Evolutionary conservation across 1,284 basidiomycete species (phyloP).

Genomic region (Chondrostereum purpureum): DNA sequence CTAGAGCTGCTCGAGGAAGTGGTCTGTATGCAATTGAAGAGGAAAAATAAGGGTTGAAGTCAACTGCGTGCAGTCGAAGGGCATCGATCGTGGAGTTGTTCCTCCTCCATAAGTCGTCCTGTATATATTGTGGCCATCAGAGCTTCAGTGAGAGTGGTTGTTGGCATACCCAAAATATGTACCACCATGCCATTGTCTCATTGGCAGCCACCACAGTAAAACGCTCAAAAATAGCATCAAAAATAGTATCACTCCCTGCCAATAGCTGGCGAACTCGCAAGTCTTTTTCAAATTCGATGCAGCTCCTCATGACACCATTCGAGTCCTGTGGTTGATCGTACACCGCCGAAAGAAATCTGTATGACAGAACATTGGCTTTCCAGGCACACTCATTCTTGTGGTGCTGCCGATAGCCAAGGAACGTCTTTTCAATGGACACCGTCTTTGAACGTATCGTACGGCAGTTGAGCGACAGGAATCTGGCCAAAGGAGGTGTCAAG

Average conservation of each 20-base stretch:
- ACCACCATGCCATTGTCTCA: conserved; percentile 72
- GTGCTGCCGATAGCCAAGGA: conserved; percentile 51
- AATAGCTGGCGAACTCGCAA: conserved; percentile 51
- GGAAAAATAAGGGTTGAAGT: conserved; percentile 72
- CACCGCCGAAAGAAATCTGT: conserved; percentile 61
- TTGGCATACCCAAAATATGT: conserved; percentile 65
- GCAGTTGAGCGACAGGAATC: conserved; percentile 62
- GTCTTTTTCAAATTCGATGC: conserved; percentile 46
- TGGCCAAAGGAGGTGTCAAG: conserved; percentile 55
- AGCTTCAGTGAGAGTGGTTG: conserved; percentile 10
- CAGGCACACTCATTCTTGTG: conserved; percentile 42
- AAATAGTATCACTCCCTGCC: conserved; percentile 38
- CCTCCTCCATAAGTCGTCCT: conserved; percentile 71
- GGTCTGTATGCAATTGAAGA: conserved; percentile 74
- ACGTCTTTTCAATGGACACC: conserved; percentile 37
- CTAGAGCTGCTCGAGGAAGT: conserved; percentile 58
- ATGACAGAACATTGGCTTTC: conserved; percentile 57
- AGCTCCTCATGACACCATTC: conserved; percentile 36
- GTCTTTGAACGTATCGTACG: conserved; percentile 41
- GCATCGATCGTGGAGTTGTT: conserved; percentile 51
- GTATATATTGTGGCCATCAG: conserved; percentile 6
- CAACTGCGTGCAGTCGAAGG: conserved; percentile 40
- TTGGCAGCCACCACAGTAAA: conserved; percentile 45
- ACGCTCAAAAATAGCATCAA: conserved; percentile 55
- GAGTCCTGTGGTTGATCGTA: conserved; percentile 50